Conservation (phyloP, 768 basidiomycete species). For the Tulasnella sp. region DNA sequence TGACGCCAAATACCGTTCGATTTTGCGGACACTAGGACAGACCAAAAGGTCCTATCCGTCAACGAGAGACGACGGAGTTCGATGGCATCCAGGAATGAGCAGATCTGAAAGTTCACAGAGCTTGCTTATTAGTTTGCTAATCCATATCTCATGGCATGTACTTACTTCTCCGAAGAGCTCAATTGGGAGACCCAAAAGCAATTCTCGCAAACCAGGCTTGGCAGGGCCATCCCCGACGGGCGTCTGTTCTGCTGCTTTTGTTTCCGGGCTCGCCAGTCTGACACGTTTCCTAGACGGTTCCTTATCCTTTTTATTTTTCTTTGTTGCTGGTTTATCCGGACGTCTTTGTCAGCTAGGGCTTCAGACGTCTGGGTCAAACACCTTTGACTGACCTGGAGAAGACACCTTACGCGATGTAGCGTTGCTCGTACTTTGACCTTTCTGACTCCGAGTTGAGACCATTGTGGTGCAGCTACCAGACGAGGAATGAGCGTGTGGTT, state of each 20-base stretch:
- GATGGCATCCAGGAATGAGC: background rate
- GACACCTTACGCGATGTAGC: background rate
- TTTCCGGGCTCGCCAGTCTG: background rate
- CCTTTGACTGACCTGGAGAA: background rate
- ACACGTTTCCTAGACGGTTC: background rate
- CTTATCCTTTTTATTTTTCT: background rate
- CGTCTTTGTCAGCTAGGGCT: background rate
- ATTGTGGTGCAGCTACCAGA: background rate
- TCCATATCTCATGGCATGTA: background rate
- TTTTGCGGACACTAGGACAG: background rate
- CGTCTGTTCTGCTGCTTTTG: background rate
- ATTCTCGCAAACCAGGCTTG: background rate
- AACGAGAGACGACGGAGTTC: background rate
- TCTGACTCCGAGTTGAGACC: background rate
- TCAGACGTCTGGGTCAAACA: background rate
- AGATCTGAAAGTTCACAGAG: background rate
- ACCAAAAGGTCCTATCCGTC: background rate
- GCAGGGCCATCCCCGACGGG: background rate
- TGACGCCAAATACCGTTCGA: background rate
- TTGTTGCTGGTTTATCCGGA: background rate
- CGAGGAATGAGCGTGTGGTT: background rate
- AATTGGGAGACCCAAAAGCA: background rate
- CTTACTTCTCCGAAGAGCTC: background rate
- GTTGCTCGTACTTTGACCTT: background rate
- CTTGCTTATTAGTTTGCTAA: background rate